Conservation (phyloP, 2,329 filamentous ascomycete genomes). For the Cytospora paraplurivora region DNA sequence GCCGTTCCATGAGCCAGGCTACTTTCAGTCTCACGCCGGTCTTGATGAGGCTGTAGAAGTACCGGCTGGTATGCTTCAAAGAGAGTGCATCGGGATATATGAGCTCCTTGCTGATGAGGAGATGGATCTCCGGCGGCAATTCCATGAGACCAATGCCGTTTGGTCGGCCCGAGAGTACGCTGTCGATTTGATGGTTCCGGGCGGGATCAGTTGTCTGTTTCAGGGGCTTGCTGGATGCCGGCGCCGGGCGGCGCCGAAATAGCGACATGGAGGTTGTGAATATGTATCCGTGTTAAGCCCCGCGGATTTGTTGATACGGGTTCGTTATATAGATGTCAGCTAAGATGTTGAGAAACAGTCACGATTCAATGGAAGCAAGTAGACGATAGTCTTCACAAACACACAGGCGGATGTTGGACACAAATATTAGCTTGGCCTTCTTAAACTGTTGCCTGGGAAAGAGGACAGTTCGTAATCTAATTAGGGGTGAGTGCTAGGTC, state of each 20-base stretch:
- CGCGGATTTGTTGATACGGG: not conserved
- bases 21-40: constrained; percentile 68
- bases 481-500: not conserved
- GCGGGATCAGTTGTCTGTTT: not conserved
- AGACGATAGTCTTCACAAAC: not conserved
- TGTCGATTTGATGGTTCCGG: not conserved
- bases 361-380: not conserved
- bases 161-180: not conserved
- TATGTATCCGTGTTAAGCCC: not conserved
- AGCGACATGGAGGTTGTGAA: constrained; percentile 6
- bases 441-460: constrained; percentile 23
- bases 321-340: not conserved
- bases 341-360: not conserved
- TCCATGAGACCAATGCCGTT: constrained; percentile 43
- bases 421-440: not conserved
- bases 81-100: constrained; percentile 72
- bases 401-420: not conserved
- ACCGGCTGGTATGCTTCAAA: constrained; percentile 65
- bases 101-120: constrained; percentile 61
- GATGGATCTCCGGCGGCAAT: constrained; percentile 68
- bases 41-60: constrained; percentile 66
- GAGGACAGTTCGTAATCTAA: constrained; percentile 1
- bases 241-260: not conserved
- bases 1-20: constrained; percentile 67
- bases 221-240: not conserved